Conservation (phyloP, 169 alveolate genomes). For the Amoebophrya sp. region DNA sequence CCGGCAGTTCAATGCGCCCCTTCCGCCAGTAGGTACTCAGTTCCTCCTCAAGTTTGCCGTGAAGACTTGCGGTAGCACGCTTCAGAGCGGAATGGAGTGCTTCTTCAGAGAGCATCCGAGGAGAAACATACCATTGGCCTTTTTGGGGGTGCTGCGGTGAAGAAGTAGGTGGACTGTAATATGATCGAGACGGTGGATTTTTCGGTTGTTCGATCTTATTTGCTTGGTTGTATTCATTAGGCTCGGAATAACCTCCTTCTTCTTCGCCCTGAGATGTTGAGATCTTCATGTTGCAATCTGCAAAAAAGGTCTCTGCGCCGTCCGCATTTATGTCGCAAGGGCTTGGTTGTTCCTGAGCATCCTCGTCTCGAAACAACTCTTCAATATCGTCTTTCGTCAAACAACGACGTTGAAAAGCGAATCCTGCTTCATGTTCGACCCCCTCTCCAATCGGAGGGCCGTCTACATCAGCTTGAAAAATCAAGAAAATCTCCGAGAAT, state of each 20-base stretch:
- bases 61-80: constrained; percentile 34
- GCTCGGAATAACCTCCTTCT: too few relatives aligned
- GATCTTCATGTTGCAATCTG: too few relatives aligned
- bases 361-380: too few relatives aligned
- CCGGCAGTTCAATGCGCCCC: constrained; percentile 40
- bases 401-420: not conserved
- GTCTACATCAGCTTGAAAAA: not conserved
- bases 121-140: constrained; percentile 10
- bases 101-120: constrained; percentile 33
- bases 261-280: too few relatives aligned
- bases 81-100: constrained; percentile 1
- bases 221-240: not conserved
- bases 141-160: not conserved
- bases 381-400: too few relatives aligned
- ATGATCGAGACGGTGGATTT: too few relatives aligned
- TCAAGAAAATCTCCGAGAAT: not conserved
- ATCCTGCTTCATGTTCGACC: not conserved
- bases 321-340: too few relatives aligned
- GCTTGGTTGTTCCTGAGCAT: too few relatives aligned
- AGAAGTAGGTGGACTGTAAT: too few relatives aligned
- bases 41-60: constrained; percentile 35
- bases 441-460: not conserved
- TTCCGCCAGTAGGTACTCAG: constrained; percentile 45
- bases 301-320: not conserved
- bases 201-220: too few relatives aligned